These are phyloP conservation scores for Trichoderma simmonsii DNA, from an alignment of 2,329 filamentous ascomycete species.

Conservation along the genomic window DNA sequence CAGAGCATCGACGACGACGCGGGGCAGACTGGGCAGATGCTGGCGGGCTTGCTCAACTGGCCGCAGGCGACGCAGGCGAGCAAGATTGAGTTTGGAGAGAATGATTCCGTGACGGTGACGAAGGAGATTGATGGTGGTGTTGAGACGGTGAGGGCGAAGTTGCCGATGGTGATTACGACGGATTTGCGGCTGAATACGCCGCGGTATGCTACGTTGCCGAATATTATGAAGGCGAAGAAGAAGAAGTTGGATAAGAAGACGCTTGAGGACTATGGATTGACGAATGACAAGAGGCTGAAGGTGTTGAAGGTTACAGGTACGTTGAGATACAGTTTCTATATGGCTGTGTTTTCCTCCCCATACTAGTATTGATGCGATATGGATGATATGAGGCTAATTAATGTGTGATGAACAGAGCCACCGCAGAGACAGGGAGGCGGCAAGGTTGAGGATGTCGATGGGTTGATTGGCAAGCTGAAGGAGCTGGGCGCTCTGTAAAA, in stretches of 20 bases:
- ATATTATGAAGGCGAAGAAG: conserved; percentile 99
- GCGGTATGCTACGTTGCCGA: conserved; percentile 89
- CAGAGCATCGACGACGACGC: conserved; percentile 98
- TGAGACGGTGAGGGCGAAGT: conserved; percentile 79
- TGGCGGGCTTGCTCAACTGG: conserved; percentile 89
- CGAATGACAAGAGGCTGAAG: conserved; percentile 74
- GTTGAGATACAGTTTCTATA: conserved; percentile 30
- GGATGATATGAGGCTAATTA: background rate
- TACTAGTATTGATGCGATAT: too few species aligned
- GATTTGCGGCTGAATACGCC: conserved; percentile 94
- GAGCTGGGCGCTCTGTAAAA: conserved; percentile 83
- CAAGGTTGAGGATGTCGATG: conserved; percentile 96
- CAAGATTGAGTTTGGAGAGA: conserved; percentile 72
- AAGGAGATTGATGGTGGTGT: conserved; percentile 94
- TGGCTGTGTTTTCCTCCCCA: background rate
- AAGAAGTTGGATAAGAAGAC: conserved; percentile 95
- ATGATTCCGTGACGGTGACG: conserved; percentile 70
- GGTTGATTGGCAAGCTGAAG: conserved; percentile 91
- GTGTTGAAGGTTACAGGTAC: conserved; percentile 81
- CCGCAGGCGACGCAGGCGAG: conserved; percentile 91
- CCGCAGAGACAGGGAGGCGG: conserved; percentile 84
- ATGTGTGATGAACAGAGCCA: conserved; percentile 59
- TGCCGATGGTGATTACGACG: conserved; percentile 93
- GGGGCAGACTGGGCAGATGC: conserved; percentile 96
- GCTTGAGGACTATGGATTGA: conserved; percentile 75